Base-by-base conservation (phyloP, 2,329 filamentous ascomycete species). In the Penicillium crustosum region DNA sequence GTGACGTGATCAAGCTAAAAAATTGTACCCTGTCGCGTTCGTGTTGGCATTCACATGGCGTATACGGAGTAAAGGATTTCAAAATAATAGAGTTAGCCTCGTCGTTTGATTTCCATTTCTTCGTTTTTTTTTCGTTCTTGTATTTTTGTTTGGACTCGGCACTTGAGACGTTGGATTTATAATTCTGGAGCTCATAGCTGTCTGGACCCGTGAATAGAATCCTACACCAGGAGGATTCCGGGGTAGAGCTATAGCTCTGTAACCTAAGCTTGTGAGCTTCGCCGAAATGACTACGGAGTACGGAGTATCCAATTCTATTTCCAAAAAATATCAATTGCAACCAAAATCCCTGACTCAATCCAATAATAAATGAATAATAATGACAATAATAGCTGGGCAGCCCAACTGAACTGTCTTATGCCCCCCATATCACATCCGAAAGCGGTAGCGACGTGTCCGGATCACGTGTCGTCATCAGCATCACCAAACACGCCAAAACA, bases 391-490 rank as follows among this genome's bases (percentile, higher is more conserved):
- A 19, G 8, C 25, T 31, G 29, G 29, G 29, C 19, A 49, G 12
- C 45, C 15, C 6, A 35, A 17, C 33, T 25, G 15, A 39, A 39
- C n/a, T 25, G 4, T 12, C n/a, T 13, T 12, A n/a, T 42, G 38
- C 25, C 36, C 10, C 10, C n/a, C 25, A 35, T 33, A 38, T 51
- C 53, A 38, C 39, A 44, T 56, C 48, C n/a, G 39, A 31, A 56
- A 51, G 48, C 39, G 53, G 53, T 49, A 51, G 15, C 25, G 35
- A 35, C 33, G 8, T 21, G 17, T n/a, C 36, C 21, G 21, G 8
- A 41, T 55, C 53, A 56, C 53, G 49, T 56, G 53, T 10, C 23
- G 10, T 12, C 23, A 36, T 56, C 47, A 13, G 21, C 53, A 43
- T 38, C 35, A 25, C 29, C 10, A 31, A 29, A 38, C 33, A 53